Evolutionary conservation across 129 eudicot genomes (phyloP).

Genomic region (Arctium lappa): DNA sequence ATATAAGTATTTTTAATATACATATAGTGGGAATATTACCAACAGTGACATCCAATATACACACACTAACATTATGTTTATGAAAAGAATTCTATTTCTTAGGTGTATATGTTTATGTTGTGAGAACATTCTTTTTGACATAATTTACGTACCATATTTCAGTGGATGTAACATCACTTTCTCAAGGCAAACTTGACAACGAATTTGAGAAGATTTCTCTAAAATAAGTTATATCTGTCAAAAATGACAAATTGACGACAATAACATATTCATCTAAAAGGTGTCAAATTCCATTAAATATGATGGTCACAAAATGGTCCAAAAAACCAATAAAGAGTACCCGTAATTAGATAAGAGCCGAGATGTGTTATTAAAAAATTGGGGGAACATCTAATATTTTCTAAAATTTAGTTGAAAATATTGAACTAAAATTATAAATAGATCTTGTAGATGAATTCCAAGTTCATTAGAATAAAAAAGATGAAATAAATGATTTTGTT

Average conservation of each 20-base stretch:
- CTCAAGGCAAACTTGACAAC: background rate
- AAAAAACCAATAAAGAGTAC: background rate
- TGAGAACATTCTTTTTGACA: background rate
- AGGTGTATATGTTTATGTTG: background rate
- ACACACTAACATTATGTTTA: background rate
- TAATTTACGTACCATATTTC: background rate
- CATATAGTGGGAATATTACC: too few relatives aligned
- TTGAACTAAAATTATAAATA: background rate
- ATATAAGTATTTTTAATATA: too few relatives aligned
- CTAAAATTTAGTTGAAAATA: too few relatives aligned
- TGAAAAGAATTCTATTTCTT: background rate
- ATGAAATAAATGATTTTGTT: too few relatives aligned
- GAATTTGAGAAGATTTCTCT: background rate
- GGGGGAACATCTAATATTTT: too few relatives aligned
- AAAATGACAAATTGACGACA: background rate
- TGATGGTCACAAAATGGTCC: conserved; percentile 7
- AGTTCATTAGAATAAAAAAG: too few relatives aligned
- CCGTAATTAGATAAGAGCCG: background rate
- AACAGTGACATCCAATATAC: too few relatives aligned
- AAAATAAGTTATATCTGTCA: background rate
- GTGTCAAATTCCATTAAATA: conserved; percentile 15
- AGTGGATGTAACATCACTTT: conserved; percentile 4
- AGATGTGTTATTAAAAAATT: background rate
- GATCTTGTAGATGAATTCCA: background rate
- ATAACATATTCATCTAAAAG: background rate